Evolutionary conservation across 345 rosid species (phyloP).

Genomic region (Bruguiera parviflora): DNA sequence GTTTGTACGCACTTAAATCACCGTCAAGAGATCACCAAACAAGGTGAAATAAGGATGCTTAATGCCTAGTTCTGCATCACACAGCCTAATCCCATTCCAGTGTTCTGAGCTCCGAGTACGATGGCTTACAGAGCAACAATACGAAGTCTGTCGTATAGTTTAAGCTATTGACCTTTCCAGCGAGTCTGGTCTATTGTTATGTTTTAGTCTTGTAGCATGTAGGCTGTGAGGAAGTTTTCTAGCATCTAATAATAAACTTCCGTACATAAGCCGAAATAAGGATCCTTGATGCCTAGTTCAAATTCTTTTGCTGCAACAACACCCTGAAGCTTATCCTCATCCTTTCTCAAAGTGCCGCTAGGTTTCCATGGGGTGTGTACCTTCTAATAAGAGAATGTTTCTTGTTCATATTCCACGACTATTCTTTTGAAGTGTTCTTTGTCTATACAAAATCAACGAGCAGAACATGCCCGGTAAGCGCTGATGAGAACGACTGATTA

Average conservation of each 20-base stretch:
- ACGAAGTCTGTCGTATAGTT: neutral
- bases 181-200: neutral
- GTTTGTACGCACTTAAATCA: conserved; percentile 16
- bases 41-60: too few species aligned
- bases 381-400: too few species aligned
- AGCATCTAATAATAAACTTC: neutral
- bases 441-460: too few species aligned
- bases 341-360: neutral
- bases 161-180: neutral
- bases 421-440: too few species aligned
- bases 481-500: too few species aligned
- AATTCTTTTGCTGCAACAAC: neutral
- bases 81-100: neutral
- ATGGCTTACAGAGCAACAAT: conserved; percentile 35
- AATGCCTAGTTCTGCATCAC: conserved; percentile 13
- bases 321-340: neutral
- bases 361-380: too few species aligned
- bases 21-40: conserved; percentile 36
- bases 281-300: neutral
- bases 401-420: too few species aligned
- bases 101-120: neutral
- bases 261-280: neutral
- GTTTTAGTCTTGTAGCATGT: neutral
- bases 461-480: too few species aligned
- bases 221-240: neutral